Evolutionary conservation across 352 stramenopile species (phyloP), one percentile per base, ranked within the genome.

Genomic region (Pythium dissotocum): DNA sequence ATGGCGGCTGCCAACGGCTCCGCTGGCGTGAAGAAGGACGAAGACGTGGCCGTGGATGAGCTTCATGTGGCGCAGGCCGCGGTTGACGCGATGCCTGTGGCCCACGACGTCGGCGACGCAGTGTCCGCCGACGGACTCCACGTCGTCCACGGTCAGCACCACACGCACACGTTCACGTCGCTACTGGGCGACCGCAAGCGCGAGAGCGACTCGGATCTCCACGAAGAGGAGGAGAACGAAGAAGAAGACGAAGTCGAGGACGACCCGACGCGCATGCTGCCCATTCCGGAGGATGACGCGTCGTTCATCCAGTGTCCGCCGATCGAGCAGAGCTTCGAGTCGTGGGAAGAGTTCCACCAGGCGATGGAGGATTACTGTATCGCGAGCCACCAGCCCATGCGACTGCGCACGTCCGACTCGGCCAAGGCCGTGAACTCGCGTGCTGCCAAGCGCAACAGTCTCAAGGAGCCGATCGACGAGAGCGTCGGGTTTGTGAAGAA

Each of bases 401-500:
- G 86, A 35, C 57, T 94, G 61, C 81, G 86, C 55, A 94, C 86
- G 51, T 94, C 86, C 0, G 86, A 94, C 63, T 94, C 86, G 57
- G 86, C 84, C 24, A 90, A 89, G 69, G 86, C 86, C 6, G 81
- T 94, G 6, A 94, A 94, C 59, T 87, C 70, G 36, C 78, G 86
- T 38, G 84, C 83, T 13, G 86, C 86, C n/a, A 92, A 92, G 71
- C 78, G 86, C 35, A 94, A 94, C 72, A 94, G 86, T 33, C 57
- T 89, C 51, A 94, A 94, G 63, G 82, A 90, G 57, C 86, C 86
- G n/a, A 92, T 94, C 73, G 86, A 94, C 61, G 86, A 94, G 65
- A 91, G 80, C 59, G 76, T 94, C 24, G 86, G 86, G 9, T 94
- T 94, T 54, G 86, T 94, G 21, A 94, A 94, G 72, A 94, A 94